phyloP scores from a whole-genome alignment of 805 yeast species.

The Starmerella floris region DNA sequence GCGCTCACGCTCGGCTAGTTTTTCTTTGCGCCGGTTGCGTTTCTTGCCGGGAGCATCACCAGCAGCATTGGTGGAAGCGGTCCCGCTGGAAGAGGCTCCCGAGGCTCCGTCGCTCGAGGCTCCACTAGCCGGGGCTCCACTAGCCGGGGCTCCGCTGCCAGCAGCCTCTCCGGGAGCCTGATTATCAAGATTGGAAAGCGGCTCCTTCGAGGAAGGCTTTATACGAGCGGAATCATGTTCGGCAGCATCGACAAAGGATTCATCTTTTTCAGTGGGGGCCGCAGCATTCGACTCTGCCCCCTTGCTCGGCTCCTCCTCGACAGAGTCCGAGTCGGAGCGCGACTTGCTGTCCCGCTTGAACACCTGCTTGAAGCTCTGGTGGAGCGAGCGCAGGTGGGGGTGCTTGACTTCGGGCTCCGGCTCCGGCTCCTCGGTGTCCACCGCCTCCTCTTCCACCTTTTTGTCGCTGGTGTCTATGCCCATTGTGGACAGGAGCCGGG shows the following conservation, averaged over 20 bases:
- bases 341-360: constrained; percentile 3
- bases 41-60: constrained; percentile 2
- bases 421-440: not conserved
- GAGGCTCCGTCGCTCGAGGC: not conserved
- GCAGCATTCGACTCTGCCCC: not conserved
- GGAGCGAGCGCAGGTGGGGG: constrained; percentile 12
- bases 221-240: not conserved
- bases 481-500: constrained; percentile 1
- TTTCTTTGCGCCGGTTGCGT: constrained; percentile 75
- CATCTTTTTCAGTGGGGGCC: not conserved
- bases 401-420: constrained; percentile 7
- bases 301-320: not conserved
- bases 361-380: constrained; percentile 4
- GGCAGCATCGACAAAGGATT: not conserved
- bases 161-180: not conserved
- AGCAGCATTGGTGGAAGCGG: not conserved
- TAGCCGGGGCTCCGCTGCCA: too few relatives aligned
- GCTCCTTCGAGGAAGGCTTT: too few relatives aligned
- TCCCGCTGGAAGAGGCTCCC: not conserved
- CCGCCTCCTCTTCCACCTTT: not conserved
- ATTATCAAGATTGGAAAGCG: too few relatives aligned
- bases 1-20: constrained; percentile 62
- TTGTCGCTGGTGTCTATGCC: not conserved
- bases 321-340: not conserved
- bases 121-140: not conserved